Base-by-base conservation (phyloP, 1,284 basidiomycete species). In the Marasmius sp. region DNA sequence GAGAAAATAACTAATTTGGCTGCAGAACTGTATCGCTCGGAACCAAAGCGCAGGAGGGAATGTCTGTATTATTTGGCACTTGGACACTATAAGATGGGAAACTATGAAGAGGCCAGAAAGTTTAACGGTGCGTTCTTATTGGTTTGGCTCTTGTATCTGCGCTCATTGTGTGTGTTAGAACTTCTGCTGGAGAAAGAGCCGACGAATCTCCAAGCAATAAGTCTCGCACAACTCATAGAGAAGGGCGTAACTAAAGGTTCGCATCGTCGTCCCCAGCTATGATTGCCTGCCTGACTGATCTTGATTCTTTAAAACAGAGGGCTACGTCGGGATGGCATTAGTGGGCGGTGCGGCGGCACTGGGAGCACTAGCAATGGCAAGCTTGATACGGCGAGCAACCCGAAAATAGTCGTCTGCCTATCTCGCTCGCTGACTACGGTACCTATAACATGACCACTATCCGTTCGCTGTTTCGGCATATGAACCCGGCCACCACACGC, bases 11-110 rank as follows among this genome's bases (percentile, higher is more conserved):
- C 59, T 55, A 36, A 62, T 37, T 62, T 62, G 49, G 20, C 57
- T n/a, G 48, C 70, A 96, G 97, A 98, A 59, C 92, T 99, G 63
- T 99, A 97, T 78, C 89, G 94, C 58, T 83, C 88, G 2, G 96
- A 98, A 65, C 91, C 97, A 10, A 78, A 87, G 38, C 85, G 97
- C 66, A 84, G 97, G 66, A 81, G 97, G 75, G 97, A 99, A 77
- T 99, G 97, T 72, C 79, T 98, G 41, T 99, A 98, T 74, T 99
- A 98, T 78, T 89, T 99, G 55, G 94, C 95, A 1, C 82, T 99
- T 11, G 97, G 97, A 0, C 91, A 99, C 76, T 98, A 95, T 79
- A 99, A 99, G 83, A 91, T 98, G 85, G 89, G 91, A 38, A 97
- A 98, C 75, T 98, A 92, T 73, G 92, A 93, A 43, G 94, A 98